phyloP scores from a whole-genome alignment of 306 rosid genomes.

The Medicago arabica region DNA sequence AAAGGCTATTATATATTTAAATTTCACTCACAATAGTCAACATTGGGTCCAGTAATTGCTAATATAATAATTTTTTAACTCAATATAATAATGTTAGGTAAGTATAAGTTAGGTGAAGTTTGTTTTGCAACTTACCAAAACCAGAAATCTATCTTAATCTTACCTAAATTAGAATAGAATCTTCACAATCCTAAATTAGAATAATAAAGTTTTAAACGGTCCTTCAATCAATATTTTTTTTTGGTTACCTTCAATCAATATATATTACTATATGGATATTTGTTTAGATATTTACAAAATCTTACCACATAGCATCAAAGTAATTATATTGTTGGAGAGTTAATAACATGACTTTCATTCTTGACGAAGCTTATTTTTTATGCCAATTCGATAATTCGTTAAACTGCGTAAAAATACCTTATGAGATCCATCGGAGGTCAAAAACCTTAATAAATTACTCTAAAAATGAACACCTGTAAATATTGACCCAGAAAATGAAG shows the following conservation, averaged over 20 bases:
- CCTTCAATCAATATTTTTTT: no score
- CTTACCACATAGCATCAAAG: no score
- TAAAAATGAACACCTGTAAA: background rate
- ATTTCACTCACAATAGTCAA: conserved; percentile 12
- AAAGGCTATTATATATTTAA: background rate
- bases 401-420: no score
- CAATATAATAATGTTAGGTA: background rate
- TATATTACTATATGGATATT: no score
- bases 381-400: no score
- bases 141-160: conserved; percentile 16
- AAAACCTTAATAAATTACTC: no score
- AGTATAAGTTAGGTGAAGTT: conserved; percentile 31
- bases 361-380: no score
- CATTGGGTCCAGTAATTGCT: background rate
- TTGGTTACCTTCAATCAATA: no score
- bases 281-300: background rate
- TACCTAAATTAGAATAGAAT: conserved; percentile 40
- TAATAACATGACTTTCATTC: no score
- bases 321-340: no score
- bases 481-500: background rate
- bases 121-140: conserved; percentile 30
- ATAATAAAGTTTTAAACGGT: background rate
- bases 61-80: background rate
- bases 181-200: background rate
- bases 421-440: no score